Evolutionary conservation across 768 basidiomycete genomes (phyloP).

Genomic region (Rhodosporidiobolus sp.): DNA sequence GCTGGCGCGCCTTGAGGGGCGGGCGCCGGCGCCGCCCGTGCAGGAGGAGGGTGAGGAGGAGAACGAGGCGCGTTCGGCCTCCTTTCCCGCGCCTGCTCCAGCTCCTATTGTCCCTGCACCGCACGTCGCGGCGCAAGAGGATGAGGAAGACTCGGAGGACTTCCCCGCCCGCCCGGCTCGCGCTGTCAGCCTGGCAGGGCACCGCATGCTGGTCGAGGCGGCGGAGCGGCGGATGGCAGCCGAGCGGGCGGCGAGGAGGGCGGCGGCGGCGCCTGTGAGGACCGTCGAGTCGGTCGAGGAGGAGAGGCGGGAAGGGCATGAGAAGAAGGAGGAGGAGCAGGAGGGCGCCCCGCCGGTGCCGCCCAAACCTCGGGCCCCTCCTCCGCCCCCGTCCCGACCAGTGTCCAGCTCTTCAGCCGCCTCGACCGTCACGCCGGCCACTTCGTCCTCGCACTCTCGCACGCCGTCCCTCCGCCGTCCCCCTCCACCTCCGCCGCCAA

Average conservation of each 20-base stretch:
- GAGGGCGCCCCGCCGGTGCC: not conserved
- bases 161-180: not conserved
- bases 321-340: not conserved
- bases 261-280: not conserved
- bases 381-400: not conserved
- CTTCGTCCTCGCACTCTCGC: not conserved
- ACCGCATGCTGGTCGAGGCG: constrained; percentile 24
- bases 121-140: not conserved
- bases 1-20: no score
- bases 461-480: not conserved
- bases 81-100: no score
- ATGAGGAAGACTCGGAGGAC: not conserved
- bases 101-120: not conserved
- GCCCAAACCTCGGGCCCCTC: not conserved
- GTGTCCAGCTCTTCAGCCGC: not conserved
- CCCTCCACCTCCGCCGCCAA: not conserved
- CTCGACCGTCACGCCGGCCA: not conserved
- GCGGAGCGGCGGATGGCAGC: constrained; percentile 18
- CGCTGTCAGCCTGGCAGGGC: not conserved
- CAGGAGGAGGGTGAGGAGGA: no score
- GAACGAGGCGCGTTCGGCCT: no score
- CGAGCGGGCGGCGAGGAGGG: not conserved
- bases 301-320: no score
- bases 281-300: not conserved
- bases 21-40: no score